Evolutionary conservation across 2,329 filamentous ascomycete species (phyloP).

Genomic region (Talaromyces sp.): DNA sequence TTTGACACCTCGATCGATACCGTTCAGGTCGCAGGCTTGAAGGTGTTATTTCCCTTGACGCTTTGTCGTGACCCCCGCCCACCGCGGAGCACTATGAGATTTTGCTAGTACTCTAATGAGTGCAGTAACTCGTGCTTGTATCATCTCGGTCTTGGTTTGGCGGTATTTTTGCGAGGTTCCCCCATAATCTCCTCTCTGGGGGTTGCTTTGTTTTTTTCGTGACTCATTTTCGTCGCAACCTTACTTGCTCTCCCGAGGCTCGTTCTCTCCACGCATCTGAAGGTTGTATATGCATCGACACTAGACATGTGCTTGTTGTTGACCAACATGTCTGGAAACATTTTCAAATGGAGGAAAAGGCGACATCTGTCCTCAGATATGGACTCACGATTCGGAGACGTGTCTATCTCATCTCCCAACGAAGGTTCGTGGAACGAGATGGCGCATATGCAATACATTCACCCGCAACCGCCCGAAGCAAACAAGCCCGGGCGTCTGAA

Average conservation of each 20-base stretch:
- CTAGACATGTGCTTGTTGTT: constrained; percentile 9
- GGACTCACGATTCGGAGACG: constrained; percentile 37
- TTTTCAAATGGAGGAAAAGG: constrained; percentile 27
- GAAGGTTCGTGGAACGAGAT: constrained; percentile 37
- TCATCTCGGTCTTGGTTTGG: not conserved
- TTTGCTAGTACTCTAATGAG: constrained; percentile 1
- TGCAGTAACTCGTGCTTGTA: not conserved
- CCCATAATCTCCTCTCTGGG: not conserved
- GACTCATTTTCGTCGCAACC: not conserved
- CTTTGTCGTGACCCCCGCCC: not conserved
- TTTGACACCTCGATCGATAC: not conserved
- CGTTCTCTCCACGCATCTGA: not conserved
- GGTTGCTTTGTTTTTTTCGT: not conserved
- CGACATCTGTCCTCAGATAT: constrained; percentile 31
- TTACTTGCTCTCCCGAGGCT: not conserved
- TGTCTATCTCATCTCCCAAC: constrained; percentile 35
- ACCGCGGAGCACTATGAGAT: not conserved
- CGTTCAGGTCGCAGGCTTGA: not conserved
- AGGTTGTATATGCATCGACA: not conserved
- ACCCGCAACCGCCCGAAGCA: constrained; percentile 1
- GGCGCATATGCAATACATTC: constrained; percentile 15
- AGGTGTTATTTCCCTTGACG: not conserved
- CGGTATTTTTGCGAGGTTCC: not conserved
- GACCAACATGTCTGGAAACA: constrained; percentile 17
- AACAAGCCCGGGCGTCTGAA: constrained; percentile 13